phyloP scores from a whole-genome alignment of 805 yeast species.

The Zygoascus biomembranicola region DNA sequence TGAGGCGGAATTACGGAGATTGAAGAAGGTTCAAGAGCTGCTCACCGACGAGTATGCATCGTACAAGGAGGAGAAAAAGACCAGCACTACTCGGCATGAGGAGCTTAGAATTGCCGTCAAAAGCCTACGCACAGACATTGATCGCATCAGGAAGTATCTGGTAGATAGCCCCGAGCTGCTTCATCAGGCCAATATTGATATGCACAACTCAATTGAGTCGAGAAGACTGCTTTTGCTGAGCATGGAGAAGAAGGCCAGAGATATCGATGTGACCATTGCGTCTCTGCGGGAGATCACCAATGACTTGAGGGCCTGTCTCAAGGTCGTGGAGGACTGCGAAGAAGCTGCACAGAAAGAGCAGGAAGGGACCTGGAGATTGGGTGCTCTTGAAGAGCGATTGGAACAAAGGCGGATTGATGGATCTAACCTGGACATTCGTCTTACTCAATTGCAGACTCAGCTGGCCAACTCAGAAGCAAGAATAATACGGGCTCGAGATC shows the following conservation, averaged over 20 bases:
- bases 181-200: conserved; percentile 43
- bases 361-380: conserved; percentile 32
- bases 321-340: conserved; percentile 42
- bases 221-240: conserved; percentile 34
- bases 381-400: conserved; percentile 34
- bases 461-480: conserved; percentile 42
- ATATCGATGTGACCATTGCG: conserved; percentile 46
- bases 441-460: conserved; percentile 43
- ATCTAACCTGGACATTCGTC: conserved; percentile 36
- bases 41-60: conserved; percentile 52
- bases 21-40: conserved; percentile 55
- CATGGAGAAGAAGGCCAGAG: conserved; percentile 42
- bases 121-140: conserved; percentile 51
- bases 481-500: conserved; percentile 35
- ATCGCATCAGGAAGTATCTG: conserved; percentile 50
- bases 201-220: conserved; percentile 37
- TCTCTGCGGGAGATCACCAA: conserved; percentile 47
- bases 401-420: conserved; percentile 33
- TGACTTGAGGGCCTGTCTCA: conserved; percentile 36
- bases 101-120: conserved; percentile 48
- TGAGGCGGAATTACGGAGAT: conserved; percentile 52
- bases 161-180: conserved; percentile 53
- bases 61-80: conserved; percentile 56
- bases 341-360: conserved; percentile 39
- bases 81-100: conserved; percentile 50